phyloP scores from a whole-genome alignment of 2,329 filamentous ascomycete species.

The Drechslerella coelobrocha region DNA sequence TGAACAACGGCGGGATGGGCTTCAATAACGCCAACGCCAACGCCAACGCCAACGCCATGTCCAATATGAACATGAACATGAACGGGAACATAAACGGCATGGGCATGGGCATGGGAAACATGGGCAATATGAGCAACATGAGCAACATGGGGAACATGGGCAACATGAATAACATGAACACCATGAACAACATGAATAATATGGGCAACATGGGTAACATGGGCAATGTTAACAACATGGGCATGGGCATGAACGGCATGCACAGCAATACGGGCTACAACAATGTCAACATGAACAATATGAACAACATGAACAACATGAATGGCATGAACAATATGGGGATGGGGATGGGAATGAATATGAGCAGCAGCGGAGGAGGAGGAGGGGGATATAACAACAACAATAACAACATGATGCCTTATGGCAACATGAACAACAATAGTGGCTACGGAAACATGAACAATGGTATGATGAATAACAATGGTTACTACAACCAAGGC shows the following conservation, averaged over 20 bases:
- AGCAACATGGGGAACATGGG: conserved; percentile 58
- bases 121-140: conserved; percentile 57
- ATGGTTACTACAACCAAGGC: background rate
- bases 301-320: conserved; percentile 53
- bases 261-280: conserved; percentile 37
- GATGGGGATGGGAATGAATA: conserved; percentile 55
- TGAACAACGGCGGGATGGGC: conserved; percentile 39
- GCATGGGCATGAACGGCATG: conserved; percentile 55
- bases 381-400: conserved; percentile 49
- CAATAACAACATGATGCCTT: conserved; percentile 54
- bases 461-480: conserved; percentile 9
- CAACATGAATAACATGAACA: conserved; percentile 57
- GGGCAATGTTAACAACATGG: conserved; percentile 61
- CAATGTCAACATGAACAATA: conserved; percentile 56
- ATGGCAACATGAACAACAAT: conserved; percentile 40
- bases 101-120: conserved; percentile 59
- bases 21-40: conserved; percentile 39
- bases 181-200: conserved; percentile 49
- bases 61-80: conserved; percentile 51
- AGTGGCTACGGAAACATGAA: conserved; percentile 4
- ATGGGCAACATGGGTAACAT: too few species aligned
- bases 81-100: conserved; percentile 56
- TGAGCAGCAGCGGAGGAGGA: too few species aligned
- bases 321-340: too few species aligned
- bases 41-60: conserved; percentile 56